These are phyloP conservation scores for Ammopiptanthus mongolicus DNA, from an alignment of 306 rosid species.

Conservation along the genomic window DNA sequence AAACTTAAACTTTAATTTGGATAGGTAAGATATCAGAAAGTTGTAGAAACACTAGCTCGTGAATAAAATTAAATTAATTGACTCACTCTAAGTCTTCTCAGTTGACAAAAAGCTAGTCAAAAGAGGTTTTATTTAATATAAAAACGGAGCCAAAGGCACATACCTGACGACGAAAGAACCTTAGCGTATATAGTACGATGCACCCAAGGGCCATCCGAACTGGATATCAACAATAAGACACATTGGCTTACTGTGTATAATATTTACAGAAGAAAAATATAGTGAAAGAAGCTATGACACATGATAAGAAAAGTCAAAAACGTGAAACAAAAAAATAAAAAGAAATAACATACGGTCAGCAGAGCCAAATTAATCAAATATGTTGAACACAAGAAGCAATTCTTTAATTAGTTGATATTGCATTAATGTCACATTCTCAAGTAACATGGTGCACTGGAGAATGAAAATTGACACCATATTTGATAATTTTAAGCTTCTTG, in stretches of 20 bases:
- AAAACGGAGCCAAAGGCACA: neutral
- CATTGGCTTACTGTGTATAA: slow-evolving; percentile 2
- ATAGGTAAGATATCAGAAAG: neutral
- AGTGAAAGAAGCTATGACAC: neutral
- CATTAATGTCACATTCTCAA: neutral
- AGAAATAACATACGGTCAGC: neutral
- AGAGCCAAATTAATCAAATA: neutral
- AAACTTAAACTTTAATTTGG: neutral
- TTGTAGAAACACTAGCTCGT: neutral
- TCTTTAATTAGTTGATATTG: neutral
- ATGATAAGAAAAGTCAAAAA: neutral
- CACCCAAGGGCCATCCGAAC: slow-evolving; percentile 85
- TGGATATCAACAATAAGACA: slow-evolving; percentile 30
- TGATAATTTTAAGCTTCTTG: neutral
- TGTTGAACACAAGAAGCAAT: neutral
- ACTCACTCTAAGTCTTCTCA: neutral
- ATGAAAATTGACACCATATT: neutral
- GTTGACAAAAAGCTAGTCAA: neutral
- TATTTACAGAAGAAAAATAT: neutral
- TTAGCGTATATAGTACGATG: slow-evolving; percentile 49
- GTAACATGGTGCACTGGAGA: neutral
- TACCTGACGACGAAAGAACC: slow-evolving; percentile 79
- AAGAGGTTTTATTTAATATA: neutral
- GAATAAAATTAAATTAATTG: neutral
- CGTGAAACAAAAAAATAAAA: neutral